Percentiles rank a stretch among this genome's conserved stretches.
These are phyloP conservation scores for Quillaja saponaria DNA, from an alignment of 306 rosid genomes.

Conservation along the genomic window DNA sequence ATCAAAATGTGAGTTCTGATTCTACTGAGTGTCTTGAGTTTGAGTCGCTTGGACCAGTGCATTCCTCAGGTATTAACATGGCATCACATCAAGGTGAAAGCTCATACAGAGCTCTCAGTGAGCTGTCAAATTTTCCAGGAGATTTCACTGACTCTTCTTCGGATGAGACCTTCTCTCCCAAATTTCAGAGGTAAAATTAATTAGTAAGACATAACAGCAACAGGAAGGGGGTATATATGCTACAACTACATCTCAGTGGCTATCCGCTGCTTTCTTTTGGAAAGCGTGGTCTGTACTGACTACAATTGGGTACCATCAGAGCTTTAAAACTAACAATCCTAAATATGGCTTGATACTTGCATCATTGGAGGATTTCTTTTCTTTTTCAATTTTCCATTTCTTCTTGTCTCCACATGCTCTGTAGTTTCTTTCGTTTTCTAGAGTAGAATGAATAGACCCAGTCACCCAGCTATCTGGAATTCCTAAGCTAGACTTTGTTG, in stretches of 20 bases:
- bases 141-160: conserved; percentile 5
- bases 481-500: too few relatives aligned
- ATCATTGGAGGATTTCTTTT: too few relatives aligned
- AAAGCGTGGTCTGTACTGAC: background rate
- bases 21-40: conserved; percentile 55
- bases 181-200: conserved; percentile 27
- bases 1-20: conserved; percentile 37
- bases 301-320: conserved; percentile 2
- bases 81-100: conserved; percentile 50
- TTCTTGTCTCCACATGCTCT: too few relatives aligned
- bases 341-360: background rate
- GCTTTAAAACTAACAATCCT: conserved; percentile 7
- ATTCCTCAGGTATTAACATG: conserved; percentile 46
- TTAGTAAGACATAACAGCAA: too few relatives aligned
- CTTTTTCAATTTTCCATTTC: too few relatives aligned
- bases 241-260: conserved; percentile 18
- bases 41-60: conserved; percentile 58
- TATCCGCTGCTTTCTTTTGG: conserved; percentile 11
- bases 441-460: too few relatives aligned
- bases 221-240: conserved; percentile 3
- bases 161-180: background rate
- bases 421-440: too few relatives aligned
- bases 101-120: conserved; percentile 4
- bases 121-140: background rate
- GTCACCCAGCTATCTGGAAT: too few relatives aligned